A percentile compares a stretch with the other conserved stretches of the same genome.
Conservation (phyloP, 768 basidiomycete genomes). For the Termitomyces sp. region DNA sequence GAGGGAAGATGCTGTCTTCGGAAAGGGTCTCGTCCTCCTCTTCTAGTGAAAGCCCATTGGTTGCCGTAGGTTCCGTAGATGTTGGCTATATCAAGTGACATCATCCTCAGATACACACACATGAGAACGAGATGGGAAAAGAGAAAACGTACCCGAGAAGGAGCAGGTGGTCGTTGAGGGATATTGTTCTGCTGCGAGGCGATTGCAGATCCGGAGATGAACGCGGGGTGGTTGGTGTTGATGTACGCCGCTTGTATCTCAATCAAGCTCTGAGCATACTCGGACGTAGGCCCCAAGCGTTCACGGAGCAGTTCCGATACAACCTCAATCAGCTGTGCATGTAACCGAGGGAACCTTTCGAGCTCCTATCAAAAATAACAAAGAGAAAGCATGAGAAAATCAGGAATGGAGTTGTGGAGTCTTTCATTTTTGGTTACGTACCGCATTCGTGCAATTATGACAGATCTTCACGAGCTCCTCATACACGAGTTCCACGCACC, state of each 20-base stretch:
- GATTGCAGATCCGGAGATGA: constrained; percentile 74
- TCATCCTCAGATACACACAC: constrained; percentile 12
- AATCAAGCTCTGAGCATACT: constrained; percentile 95
- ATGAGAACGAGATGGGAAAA: constrained; percentile 1
- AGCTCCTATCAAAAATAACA: constrained; percentile 61
- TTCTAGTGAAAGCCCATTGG: constrained; percentile 37
- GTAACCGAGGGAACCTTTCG: constrained; percentile 90
- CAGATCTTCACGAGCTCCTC: constrained; percentile 99
- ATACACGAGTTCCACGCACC: constrained; percentile 97
- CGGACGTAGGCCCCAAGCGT: constrained; percentile 91
- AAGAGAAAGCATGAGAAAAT: not conserved
- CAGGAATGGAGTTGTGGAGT: not conserved
- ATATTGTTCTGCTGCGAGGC: constrained; percentile 47
- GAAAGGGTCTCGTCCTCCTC: constrained; percentile 63
- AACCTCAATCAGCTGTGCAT: constrained; percentile 91
- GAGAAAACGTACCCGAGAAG: constrained; percentile 49
- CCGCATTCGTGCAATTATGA: constrained; percentile 92
- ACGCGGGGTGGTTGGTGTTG: constrained; percentile 98
- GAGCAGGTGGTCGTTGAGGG: constrained; percentile 39
- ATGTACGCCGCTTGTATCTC: constrained; percentile 98
- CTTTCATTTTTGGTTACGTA: constrained; percentile 32
- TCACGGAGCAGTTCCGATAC: constrained; percentile 96
- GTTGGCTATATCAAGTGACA: constrained; percentile 43
- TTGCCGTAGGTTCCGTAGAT: constrained; percentile 60
- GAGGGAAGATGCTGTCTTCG: constrained; percentile 53